Conservation (phyloP, 768 basidiomycete genomes). For the Candolleomyces eurysporus region DNA sequence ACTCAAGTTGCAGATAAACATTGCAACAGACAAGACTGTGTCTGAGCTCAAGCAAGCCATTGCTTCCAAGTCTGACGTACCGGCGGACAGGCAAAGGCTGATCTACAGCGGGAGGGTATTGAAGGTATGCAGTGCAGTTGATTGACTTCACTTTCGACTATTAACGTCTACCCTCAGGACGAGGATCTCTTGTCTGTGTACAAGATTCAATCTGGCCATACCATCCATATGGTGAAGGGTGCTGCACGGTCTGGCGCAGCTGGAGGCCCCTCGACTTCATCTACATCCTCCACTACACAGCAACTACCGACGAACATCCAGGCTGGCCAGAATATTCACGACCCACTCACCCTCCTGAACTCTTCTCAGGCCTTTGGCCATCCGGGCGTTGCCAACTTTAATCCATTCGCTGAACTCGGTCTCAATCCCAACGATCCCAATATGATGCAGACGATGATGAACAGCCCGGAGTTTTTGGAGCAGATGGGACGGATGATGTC, state of each 20-base stretch:
- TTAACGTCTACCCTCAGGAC: slow-evolving; percentile 45
- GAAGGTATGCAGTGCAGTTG: slow-evolving; percentile 45
- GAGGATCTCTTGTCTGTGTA: slow-evolving; percentile 80
- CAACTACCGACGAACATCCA: slow-evolving; percentile 77
- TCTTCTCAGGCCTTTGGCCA: slow-evolving; percentile 69
- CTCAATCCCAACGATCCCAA: slow-evolving; percentile 7
- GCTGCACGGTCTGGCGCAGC: slow-evolving; percentile 46
- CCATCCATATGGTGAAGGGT: slow-evolving; percentile 93
- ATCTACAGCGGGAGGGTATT: slow-evolving; percentile 77
- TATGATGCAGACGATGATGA: slow-evolving; percentile 83
- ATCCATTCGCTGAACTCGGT: slow-evolving; percentile 91
- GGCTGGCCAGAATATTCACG: slow-evolving; percentile 84
- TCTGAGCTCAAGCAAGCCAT: slow-evolving; percentile 89
- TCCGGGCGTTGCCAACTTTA: slow-evolving; percentile 76
- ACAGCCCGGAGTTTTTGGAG: slow-evolving; percentile 78
- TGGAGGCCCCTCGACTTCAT: slow-evolving; percentile 21
- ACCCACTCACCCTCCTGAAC: slow-evolving; percentile 84
- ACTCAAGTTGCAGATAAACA: slow-evolving; percentile 86
- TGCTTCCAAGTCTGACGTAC: slow-evolving; percentile 80
- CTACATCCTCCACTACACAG: slow-evolving; percentile 44
- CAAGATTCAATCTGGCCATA: slow-evolving; percentile 88
- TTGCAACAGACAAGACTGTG: slow-evolving; percentile 81
- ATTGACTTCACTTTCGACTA: not conserved
- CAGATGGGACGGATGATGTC: slow-evolving; percentile 88
- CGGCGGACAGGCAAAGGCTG: slow-evolving; percentile 82